phyloP scores from a whole-genome alignment of 169 alveolate species.

The Plasmodium berghei region DNA sequence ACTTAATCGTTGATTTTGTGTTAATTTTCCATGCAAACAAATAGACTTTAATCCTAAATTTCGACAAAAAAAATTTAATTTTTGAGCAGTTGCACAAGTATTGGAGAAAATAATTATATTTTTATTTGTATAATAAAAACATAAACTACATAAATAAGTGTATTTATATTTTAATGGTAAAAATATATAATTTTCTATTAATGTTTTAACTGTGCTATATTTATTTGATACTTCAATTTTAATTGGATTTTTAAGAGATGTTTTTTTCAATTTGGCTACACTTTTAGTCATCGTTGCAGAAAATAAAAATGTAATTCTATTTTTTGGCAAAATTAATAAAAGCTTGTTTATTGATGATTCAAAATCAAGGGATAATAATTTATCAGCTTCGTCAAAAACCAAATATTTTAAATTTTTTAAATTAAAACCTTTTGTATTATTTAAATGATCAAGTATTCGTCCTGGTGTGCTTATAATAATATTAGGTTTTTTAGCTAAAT shows the following conservation, averaged over 20 bases:
- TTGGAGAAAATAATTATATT: conserved; percentile 94
- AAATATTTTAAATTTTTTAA: conserved; percentile 91
- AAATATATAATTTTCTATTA: conserved; percentile 94
- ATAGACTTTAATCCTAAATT: conserved; percentile 93
- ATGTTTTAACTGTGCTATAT: conserved; percentile 93
- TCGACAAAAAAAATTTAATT: conserved; percentile 90
- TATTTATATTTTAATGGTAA: conserved; percentile 96
- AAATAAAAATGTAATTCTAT: conserved; percentile 96
- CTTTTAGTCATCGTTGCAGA: conserved; percentile 99
- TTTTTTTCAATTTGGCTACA: conserved; percentile 96
- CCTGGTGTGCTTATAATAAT: conserved; percentile 99
- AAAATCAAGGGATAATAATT: conserved; percentile 96
- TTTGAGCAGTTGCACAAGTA: conserved; percentile 93
- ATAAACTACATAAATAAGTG: conserved; percentile 91
- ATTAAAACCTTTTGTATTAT: conserved; percentile 98
- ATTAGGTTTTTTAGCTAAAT: conserved; percentile 97
- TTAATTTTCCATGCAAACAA: conserved; percentile 96
- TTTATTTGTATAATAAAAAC: conserved; percentile 83
- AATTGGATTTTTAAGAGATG: conserved; percentile 96
- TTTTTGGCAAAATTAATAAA: conserved; percentile 91
- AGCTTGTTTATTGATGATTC: conserved; percentile 97
- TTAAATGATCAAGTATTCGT: conserved; percentile 98
- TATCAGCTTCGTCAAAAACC: conserved; percentile 98
- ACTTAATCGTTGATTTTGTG: conserved; percentile 94
- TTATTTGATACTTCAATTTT: conserved; percentile 89